Conservation (phyloP, 805 yeast species). For the Teunomyces funiuensis region DNA sequence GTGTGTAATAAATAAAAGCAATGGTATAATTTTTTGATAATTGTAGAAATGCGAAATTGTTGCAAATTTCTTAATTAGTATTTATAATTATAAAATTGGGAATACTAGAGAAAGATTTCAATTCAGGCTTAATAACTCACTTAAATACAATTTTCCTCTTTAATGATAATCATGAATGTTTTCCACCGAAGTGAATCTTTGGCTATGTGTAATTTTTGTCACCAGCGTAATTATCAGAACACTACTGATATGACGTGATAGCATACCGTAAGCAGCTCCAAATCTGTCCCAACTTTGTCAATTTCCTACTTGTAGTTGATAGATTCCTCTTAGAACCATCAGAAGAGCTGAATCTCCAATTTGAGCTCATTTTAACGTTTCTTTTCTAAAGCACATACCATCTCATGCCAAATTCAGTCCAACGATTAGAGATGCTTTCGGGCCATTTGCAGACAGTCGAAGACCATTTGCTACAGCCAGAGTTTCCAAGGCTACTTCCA, state of each 20-base stretch:
- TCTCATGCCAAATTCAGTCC: background rate
- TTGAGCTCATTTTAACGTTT: no score
- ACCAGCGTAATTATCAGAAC: background rate
- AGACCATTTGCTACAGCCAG: constrained; percentile 9
- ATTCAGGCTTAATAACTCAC: no score
- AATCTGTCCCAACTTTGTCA: background rate
- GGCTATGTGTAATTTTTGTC: no score
- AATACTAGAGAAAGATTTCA: no score
- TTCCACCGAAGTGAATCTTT: no score
- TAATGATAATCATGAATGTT: no score
- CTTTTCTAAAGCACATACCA: no score
- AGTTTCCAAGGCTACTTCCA: constrained; percentile 18
- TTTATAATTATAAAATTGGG: no score
- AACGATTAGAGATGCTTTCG: constrained; percentile 19
- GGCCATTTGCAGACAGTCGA: constrained; percentile 14
- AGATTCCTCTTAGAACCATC: no score
- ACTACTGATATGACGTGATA: background rate
- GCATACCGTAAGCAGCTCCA: background rate
- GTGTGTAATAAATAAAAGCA: background rate
- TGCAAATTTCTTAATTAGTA: no score
- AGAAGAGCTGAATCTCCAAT: background rate
- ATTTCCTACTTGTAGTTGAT: no score
- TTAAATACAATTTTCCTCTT: no score
- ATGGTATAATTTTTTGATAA: background rate
- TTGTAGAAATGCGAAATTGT: background rate